Conservation (phyloP, 208 protist genomes). For the Tetramitus jugosus region DNA sequence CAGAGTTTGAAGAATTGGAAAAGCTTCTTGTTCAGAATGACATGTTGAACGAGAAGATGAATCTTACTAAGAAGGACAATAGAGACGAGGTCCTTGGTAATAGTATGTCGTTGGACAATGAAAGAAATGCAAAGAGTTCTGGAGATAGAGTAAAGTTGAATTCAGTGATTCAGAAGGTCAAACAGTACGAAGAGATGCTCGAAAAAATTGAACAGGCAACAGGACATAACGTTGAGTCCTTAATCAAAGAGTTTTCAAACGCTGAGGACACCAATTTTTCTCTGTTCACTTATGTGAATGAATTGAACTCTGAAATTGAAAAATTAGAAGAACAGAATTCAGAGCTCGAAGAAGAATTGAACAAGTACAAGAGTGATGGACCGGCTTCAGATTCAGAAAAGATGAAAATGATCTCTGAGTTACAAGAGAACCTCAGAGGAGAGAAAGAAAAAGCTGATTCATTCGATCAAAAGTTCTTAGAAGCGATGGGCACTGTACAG, state of each 20-base stretch:
- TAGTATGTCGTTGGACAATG: constrained; percentile 32
- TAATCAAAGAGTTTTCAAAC: constrained; percentile 66
- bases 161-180: constrained; percentile 31
- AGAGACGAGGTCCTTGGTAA: constrained; percentile 36
- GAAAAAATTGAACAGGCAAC: constrained; percentile 64
- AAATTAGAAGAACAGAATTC: constrained; percentile 69
- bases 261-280: constrained; percentile 88
- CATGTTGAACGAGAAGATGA: constrained; percentile 30
- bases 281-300: constrained; percentile 89
- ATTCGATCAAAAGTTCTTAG: constrained; percentile 44
- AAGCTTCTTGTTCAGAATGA: constrained; percentile 38
- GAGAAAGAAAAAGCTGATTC: constrained; percentile 67
- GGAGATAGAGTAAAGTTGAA: not conserved
- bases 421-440: constrained; percentile 68
- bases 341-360: constrained; percentile 60
- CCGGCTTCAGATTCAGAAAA: constrained; percentile 51
- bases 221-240: constrained; percentile 62
- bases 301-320: constrained; percentile 77
- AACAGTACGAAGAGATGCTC: constrained; percentile 59
- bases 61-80: constrained; percentile 45
- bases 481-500: constrained; percentile 54
- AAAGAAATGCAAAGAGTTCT: not conserved
- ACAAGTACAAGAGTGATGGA: constrained; percentile 59
- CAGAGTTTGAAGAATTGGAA: constrained; percentile 44
- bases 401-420: constrained; percentile 61